Percentiles rank a stretch among this genome's conserved stretches.
Evolutionary conservation across 495 filamentous ascomycete species (phyloP).

Genomic region (Copromyces sp.): DNA sequence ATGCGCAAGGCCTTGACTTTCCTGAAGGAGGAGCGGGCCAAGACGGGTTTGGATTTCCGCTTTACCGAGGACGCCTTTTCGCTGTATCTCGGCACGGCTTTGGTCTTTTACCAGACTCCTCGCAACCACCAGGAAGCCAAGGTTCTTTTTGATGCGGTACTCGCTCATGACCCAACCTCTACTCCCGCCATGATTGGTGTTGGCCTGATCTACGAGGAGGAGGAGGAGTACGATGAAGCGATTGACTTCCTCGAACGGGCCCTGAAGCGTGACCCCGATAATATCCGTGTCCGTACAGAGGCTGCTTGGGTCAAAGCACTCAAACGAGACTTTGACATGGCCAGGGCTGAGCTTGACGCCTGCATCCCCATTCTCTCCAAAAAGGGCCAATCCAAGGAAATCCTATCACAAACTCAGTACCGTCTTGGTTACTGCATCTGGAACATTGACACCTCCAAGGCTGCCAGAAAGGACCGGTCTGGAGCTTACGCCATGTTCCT

Average conservation of each 20-base stretch:
- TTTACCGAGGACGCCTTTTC: constrained; percentile 64
- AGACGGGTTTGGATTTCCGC: constrained; percentile 54
- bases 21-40: constrained; percentile 46
- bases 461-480: constrained; percentile 62
- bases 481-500: constrained; percentile 74
- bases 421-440: constrained; percentile 83
- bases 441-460: constrained; percentile 61
- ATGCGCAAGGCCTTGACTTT: constrained; percentile 60
- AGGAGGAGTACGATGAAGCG: constrained; percentile 74
- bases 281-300: constrained; percentile 70
- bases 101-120: constrained; percentile 81
- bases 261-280: constrained; percentile 54
- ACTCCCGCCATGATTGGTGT: constrained; percentile 79
- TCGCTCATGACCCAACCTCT: constrained; percentile 58
- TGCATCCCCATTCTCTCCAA: constrained; percentile 52
- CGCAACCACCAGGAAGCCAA: constrained; percentile 84
- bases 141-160: constrained; percentile 64
- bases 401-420: constrained; percentile 76
- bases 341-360: constrained; percentile 54
- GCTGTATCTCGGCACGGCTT: constrained; percentile 65
- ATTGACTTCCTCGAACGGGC: constrained; percentile 69
- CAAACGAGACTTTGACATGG: constrained; percentile 58
- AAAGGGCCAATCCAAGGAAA: constrained; percentile 46
- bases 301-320: constrained; percentile 83
- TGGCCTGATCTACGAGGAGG: constrained; percentile 83